Base-by-base conservation (phyloP, 2,329 filamentous ascomycete genomes). In the Phyllosticta paracitricarpa region DNA sequence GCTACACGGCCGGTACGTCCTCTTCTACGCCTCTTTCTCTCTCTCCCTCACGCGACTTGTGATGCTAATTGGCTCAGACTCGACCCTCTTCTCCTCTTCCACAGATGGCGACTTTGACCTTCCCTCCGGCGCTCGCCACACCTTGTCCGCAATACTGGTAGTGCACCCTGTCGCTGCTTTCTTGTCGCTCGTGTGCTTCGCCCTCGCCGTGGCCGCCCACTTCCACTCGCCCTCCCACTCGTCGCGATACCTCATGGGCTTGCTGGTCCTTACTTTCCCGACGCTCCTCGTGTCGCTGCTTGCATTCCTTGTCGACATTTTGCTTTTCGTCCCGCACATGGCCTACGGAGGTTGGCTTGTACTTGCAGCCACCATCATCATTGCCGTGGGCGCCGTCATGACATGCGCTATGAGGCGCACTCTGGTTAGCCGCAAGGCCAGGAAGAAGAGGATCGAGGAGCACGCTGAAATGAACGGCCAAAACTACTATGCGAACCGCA, bases 381-480 rank as follows among this genome's bases (percentile, higher is more conserved):
- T 96, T 57, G 86, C 89, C 58, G 79, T 90, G 25, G 89, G 89
- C 71, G 88, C 87, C 52, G 82, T 99, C 62, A 86, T 97, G 40
- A 92, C 91, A 8, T 99, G 92, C 72, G 91, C 91, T 24, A 97
- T 97, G 91, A 88, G 94, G 65, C 86, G 93, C 63, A 95, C 92
- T 2, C 79, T 97, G 62, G 89, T 97, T 64, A 89, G 89, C 73
- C 85, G 93, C 68, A 97, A 97, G 77, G 89, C 92, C n/a, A 84
- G 92, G 64, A 92, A 94, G 81, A 90, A 87, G 78, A 85, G 91
- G 54, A 95, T 97, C 71, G 91, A 86, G 2, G 89, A 95, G 73
- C 96, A 97, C 71, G 90, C 92, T 7, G 92, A 97, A 72, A 97
- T 97, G 92, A 97, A 89, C 72, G 93, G 93, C 28, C 86, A 94